These are phyloP conservation scores for Bipolaris cookei DNA, from an alignment of 2,329 filamentous ascomycete genomes.

Conservation along the genomic window DNA sequence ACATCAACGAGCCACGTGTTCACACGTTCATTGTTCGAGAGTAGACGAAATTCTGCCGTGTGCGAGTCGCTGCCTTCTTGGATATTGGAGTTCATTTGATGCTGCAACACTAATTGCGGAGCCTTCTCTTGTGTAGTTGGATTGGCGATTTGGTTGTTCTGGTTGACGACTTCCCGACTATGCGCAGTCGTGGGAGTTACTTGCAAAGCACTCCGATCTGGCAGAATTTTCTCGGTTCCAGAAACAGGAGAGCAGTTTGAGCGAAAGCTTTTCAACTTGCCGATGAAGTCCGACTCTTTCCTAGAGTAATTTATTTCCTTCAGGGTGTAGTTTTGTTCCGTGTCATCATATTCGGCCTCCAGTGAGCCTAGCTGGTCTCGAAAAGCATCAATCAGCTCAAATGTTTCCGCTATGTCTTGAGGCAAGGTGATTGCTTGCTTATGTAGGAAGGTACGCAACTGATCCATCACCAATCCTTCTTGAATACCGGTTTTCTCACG, in stretches of 20 bases:
- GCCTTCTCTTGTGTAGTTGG: background rate
- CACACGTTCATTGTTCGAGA: background rate
- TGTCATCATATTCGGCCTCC: conserved; percentile 13
- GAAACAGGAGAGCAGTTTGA: background rate
- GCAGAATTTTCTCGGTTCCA: background rate
- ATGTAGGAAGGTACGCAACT: conserved; percentile 4
- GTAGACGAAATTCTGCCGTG: background rate
- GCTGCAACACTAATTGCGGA: background rate
- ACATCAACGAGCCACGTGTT: background rate
- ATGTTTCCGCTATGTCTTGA: background rate
- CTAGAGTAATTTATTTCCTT: background rate
- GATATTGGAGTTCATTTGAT: no score
- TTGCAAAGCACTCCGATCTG: no score
- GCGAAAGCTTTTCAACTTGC: background rate
- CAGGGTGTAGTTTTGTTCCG: conserved; percentile 4
- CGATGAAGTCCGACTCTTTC: background rate
- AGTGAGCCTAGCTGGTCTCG: conserved; percentile 10
- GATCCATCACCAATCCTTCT: conserved; percentile 6
- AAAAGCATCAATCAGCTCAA: conserved; percentile 5
- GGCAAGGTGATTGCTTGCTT: background rate
- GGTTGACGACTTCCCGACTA: background rate
- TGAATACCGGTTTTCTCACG: conserved; percentile 3
- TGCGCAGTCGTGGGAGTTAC: background rate
- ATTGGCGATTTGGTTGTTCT: background rate
- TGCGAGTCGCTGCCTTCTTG: background rate